Percentiles rank a stretch among this genome's conserved stretches.
Conservation (phyloP, 345 rosid genomes). For the Raphanus sativus region DNA sequence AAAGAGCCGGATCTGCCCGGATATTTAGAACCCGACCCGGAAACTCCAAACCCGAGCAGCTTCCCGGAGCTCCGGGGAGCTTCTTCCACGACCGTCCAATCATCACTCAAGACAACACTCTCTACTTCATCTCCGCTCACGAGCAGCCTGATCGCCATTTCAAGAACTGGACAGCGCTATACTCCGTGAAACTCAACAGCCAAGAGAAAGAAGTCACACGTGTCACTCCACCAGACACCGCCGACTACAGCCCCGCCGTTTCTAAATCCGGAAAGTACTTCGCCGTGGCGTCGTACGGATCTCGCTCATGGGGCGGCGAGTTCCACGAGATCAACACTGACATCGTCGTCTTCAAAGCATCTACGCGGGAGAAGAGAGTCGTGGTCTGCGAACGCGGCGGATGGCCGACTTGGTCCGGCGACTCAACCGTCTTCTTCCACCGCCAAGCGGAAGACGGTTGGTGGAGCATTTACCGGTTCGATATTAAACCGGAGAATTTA, state of each 20-base stretch:
- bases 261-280: conserved; percentile 56
- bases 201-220: conserved; percentile 32
- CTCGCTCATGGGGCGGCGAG: conserved; percentile 79
- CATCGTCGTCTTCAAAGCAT: conserved; percentile 54
- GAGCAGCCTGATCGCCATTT: conserved; percentile 57
- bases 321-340: conserved; percentile 71
- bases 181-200: conserved; percentile 36
- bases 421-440: conserved; percentile 70
- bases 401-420: conserved; percentile 88
- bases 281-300: conserved; percentile 74
- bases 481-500: conserved; percentile 37
- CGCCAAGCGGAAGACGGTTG: conserved; percentile 80
- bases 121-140: conserved; percentile 80
- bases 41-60: conserved; percentile 40
- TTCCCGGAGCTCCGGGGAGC: conserved; percentile 53
- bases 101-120: conserved; percentile 34
- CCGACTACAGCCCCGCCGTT: conserved; percentile 74
- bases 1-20: conserved; percentile 55
- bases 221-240: conserved; percentile 57
- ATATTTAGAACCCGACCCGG: conserved; percentile 48
- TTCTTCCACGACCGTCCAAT: conserved; percentile 85
- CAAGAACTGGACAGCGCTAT: conserved; percentile 73
- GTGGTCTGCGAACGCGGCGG: conserved; percentile 64
- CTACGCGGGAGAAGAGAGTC: conserved; percentile 51
- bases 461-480: conserved; percentile 80